Base-by-base conservation (phyloP, 2,329 filamentous ascomycete species). In the Talaromyces piceae region DNA sequence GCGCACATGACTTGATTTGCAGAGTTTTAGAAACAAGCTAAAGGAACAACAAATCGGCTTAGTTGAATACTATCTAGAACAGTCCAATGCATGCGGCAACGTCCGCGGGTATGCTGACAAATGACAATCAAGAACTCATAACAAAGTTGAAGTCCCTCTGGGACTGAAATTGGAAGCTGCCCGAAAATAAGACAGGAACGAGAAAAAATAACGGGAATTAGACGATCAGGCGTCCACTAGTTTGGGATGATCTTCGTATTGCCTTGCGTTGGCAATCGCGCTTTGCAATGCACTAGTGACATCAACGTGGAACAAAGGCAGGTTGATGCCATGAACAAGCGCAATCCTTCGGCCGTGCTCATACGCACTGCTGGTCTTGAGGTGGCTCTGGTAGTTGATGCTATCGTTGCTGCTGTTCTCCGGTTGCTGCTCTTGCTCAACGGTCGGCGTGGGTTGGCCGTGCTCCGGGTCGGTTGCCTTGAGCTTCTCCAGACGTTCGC, bases 281-380 rank as follows among this genome's bases (percentile, higher is more conserved):
- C 85, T 89, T 68, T 96, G 88, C 59, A 97, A 70, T 5, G 93
- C 93, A 62, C 84, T 90, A 3, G 88, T 93, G 47, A 97, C 72
- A 67, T 97, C 93, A 49, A 95, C 81, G 65, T 98, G 93, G 79
- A 98, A 97, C 59, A 96, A 79, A 4, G 93, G 91, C 59, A 88
- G 75, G 68, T 95, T 93, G 56, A 94, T 73, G n/a, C 91, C 88
- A 58, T 91, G 86, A 13, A 97, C 83, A 4, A 88, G 78, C 1
- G 86, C 84, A 25, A 80, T 69, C 53, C 56, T 65, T 25, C 58
- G 59, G 23, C 33, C 28, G 46, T 56, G 52, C 39, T 58, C 61
- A 56, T 75, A 75, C 2, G 69, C 77, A 58, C 74, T 77, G 61
- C 77, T 76, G 50, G 68, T 72, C 28, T 65, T 65, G 30, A 75